Conservation (phyloP, 139 green algal species). For the Mychonastes homosphaera region DNA sequence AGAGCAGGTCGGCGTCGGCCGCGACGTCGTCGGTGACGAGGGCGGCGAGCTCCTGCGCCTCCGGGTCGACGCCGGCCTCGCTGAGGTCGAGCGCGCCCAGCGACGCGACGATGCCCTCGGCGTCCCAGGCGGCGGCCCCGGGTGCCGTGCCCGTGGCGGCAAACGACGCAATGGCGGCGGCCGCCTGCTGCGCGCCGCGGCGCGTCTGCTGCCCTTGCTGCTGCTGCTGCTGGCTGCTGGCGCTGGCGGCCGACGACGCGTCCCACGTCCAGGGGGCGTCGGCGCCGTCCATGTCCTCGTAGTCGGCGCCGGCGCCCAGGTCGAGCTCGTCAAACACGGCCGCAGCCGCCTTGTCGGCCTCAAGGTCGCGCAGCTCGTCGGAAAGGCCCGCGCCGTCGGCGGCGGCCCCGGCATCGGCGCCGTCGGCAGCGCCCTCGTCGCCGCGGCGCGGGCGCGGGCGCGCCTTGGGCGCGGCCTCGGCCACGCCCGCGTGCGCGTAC, state of each 20-base stretch:
- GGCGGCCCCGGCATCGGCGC: too few relatives aligned
- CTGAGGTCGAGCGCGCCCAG: background rate
- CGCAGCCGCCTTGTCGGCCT: conserved; percentile 5
- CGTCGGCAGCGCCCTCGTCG: too few relatives aligned
- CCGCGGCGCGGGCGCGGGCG: conserved; percentile 8
- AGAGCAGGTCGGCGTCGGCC: background rate
- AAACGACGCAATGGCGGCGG: background rate
- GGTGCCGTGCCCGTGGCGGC: background rate
- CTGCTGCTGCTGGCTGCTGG: background rate
- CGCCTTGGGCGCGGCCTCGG: conserved; percentile 22
- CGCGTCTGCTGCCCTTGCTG: background rate
- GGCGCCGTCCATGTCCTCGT: background rate
- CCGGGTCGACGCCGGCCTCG: background rate
- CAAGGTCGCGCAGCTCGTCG: background rate
- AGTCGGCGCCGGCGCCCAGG: background rate
- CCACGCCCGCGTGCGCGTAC: conserved; percentile 1
- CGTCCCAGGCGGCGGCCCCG: too few relatives aligned
- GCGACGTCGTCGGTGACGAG: background rate
- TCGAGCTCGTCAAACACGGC: background rate
- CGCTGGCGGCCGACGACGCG: background rate
- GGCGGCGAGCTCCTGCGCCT: background rate
- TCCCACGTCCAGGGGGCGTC: conserved; percentile 1
- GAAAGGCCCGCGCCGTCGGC: too few relatives aligned
- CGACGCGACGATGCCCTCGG: background rate
- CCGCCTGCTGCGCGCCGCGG: background rate